A percentile compares a stretch with the other conserved stretches of the same genome.
Conservation (phyloP, 129 eudicot species). For the Calendula officinalis region DNA sequence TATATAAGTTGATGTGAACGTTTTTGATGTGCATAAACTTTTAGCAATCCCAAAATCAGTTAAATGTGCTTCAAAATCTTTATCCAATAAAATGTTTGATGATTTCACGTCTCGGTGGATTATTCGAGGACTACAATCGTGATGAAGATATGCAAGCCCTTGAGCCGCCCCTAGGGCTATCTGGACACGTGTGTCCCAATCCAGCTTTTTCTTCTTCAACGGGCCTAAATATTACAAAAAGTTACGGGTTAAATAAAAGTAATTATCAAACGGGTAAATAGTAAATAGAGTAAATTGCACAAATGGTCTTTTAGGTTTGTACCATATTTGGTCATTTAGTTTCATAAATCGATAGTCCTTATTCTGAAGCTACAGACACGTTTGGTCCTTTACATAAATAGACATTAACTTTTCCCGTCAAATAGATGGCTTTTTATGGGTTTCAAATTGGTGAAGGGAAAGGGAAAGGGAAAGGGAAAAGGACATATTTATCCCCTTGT, state of each 20-base stretch:
- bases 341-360: too few species aligned
- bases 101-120: slow-evolving; percentile 97
- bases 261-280: neutral
- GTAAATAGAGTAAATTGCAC: too few species aligned
- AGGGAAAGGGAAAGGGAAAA: too few species aligned
- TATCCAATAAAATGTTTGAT: slow-evolving; percentile 82
- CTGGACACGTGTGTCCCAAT: slow-evolving; percentile 84
- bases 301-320: too few species aligned
- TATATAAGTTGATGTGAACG: slow-evolving; percentile 82
- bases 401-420: too few species aligned
- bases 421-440: too few species aligned
- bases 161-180: slow-evolving; percentile 93
- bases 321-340: too few species aligned
- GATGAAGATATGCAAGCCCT: slow-evolving; percentile 98
- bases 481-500: too few species aligned
- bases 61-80: slow-evolving; percentile 89
- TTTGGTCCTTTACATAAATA: too few species aligned
- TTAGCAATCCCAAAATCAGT: slow-evolving; percentile 98
- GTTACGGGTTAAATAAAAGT: neutral
- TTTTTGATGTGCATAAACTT: slow-evolving; percentile 71
- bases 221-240: slow-evolving; percentile 44
- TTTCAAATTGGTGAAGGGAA: too few species aligned
- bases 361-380: too few species aligned
- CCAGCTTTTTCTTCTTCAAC: slow-evolving; percentile 77
- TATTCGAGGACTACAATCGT: slow-evolving; percentile 94